A percentile compares a stretch with the other conserved stretches of the same genome.
Conservation (phyloP, 176 grass and related monocot species). For the Bolboschoenus planiculmis region DNA sequence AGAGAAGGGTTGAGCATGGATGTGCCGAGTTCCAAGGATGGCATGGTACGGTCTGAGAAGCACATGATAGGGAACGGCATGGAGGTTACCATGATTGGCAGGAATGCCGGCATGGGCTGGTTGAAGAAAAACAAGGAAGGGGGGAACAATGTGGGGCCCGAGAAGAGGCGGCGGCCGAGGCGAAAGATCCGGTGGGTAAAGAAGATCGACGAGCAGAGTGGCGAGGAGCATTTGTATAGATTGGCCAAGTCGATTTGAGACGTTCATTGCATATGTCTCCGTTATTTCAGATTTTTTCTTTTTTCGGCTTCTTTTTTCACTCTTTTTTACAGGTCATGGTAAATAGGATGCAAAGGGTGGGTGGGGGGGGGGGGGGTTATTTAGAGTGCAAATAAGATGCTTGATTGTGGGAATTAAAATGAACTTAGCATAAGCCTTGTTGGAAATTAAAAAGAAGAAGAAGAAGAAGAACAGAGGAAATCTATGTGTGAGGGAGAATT, state of each 20-base stretch:
- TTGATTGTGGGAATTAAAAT: neutral
- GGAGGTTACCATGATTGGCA: conserved; percentile 40
- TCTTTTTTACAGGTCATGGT: neutral
- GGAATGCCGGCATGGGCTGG: neutral
- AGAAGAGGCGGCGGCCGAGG: neutral
- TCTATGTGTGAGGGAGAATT: neutral
- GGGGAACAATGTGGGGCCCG: neutral
- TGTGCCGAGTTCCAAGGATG: neutral
- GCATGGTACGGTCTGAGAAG: conserved; percentile 25
- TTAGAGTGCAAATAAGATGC: conserved; percentile 14
- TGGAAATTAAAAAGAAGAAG: neutral
- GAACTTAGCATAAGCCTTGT: conserved; percentile 4
- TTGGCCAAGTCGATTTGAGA: conserved; percentile 15
- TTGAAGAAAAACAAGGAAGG: neutral
- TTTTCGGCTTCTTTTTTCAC: neutral
- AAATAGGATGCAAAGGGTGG: neutral
- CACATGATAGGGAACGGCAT: conserved; percentile 33
- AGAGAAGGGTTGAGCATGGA: conserved; percentile 23
- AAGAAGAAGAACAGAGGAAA: neutral
- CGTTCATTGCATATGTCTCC: neutral
- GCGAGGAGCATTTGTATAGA: conserved; percentile 39
- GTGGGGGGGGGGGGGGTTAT: neutral
- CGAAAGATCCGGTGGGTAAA: conserved; percentile 33
- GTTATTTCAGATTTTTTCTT: neutral
- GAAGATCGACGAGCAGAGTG: conserved; percentile 30